Evolutionary conservation across 2,329 filamentous ascomycete species (phyloP), one percentile per base, ranked within the genome.

Genomic region (Sordariomycetes sp.): DNA sequence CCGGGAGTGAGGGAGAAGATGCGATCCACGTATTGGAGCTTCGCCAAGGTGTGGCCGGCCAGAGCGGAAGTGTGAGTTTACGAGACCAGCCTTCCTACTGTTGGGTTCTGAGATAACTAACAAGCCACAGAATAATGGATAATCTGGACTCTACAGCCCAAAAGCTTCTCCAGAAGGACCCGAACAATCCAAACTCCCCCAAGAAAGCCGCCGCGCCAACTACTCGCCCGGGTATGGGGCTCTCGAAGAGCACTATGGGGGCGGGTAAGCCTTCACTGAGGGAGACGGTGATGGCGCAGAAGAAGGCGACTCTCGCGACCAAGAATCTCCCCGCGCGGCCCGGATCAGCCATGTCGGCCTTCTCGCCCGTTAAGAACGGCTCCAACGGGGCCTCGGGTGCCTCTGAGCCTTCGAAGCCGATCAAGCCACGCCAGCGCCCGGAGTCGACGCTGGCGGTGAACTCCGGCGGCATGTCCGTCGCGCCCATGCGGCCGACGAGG

Each of bases 1-100:
- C 91, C 92, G 8, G 88, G 87, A 34, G 93, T 97, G 53, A 84
- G 94, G 65, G 91, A 96, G 71, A 86, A 84, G 62, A 93, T 89
- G 79, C 84, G 94, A 64, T 81, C 83, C 43, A 89, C 90, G 0
- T 99, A 89, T 70, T 99, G 94, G 94, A 77, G 78, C 0, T 97
- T 92, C 69, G 83, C 85, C 60, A 76, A 76, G 37, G 79, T 90
- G 20, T 97, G 91, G 89, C 87, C 88, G 2, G 79, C 85, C 22
- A 85, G 81, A 67, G 91, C 90, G 46, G 87, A 93, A 66, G 76
- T 75, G 81, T 90, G 76, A 76, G 85, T 78, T 43, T 11, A 53
- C 40, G 43, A 54, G 54, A 37, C 25, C 18, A 10, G 20, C 61
- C 35, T 20, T 57, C 24, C 24, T 37, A 20, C 18, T 12, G 32